Conservation (phyloP, 2,329 filamentous ascomycete species). For the Pseudogymnoascus sp. region DNA sequence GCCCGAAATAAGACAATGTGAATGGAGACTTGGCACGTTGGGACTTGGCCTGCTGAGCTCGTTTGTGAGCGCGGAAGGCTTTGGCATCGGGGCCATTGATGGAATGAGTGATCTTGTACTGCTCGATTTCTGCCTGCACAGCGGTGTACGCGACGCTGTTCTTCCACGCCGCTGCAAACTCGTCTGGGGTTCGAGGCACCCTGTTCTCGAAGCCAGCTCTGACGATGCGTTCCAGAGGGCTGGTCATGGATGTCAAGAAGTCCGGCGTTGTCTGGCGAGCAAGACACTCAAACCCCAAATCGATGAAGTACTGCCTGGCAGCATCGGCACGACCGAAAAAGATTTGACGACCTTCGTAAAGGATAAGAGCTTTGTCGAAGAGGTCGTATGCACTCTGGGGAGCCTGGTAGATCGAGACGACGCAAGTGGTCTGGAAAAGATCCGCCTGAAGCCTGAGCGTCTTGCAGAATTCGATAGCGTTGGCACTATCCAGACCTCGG, state of each 20-base stretch:
- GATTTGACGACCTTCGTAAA: slow-evolving; percentile 61
- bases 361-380: slow-evolving; percentile 61
- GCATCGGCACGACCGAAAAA: slow-evolving; percentile 58
- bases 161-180: slow-evolving; percentile 45
- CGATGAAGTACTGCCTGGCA: slow-evolving; percentile 60
- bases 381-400: slow-evolving; percentile 61
- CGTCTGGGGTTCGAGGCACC: slow-evolving; percentile 45
- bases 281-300: slow-evolving; percentile 62
- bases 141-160: slow-evolving; percentile 35
- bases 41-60: slow-evolving; percentile 38
- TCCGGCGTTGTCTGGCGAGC: slow-evolving; percentile 50
- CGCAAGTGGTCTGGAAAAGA: slow-evolving; percentile 53
- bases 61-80: slow-evolving; percentile 31
- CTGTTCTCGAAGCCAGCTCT: slow-evolving; percentile 48
- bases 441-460: slow-evolving; percentile 57
- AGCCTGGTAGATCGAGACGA: slow-evolving; percentile 66
- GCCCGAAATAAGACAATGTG: slow-evolving; percentile 55
- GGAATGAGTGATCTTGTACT: slow-evolving; percentile 38
- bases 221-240: slow-evolving; percentile 48
- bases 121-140: slow-evolving; percentile 39
- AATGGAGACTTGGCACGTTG: slow-evolving; percentile 35
- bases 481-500: slow-evolving; percentile 64
- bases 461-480: slow-evolving; percentile 64
- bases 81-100: slow-evolving; percentile 23
- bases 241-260: slow-evolving; percentile 69